Evolutionary conservation across 169 alveolate genomes (phyloP).

Genomic region (Eimeria tenella): DNA sequence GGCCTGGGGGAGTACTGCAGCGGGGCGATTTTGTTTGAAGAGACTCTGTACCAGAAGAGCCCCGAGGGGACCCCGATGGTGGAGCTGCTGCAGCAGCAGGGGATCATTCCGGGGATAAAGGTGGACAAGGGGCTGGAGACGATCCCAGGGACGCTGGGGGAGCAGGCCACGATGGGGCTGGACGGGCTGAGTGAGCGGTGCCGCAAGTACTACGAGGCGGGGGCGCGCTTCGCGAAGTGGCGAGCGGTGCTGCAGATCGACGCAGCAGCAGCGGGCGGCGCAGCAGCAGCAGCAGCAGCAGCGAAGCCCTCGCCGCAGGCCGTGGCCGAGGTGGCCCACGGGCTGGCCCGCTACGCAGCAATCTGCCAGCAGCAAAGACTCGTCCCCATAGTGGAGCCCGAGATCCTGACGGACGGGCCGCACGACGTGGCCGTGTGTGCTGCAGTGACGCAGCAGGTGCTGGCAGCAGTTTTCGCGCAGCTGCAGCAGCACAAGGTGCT

Average conservation of each 20-base stretch:
- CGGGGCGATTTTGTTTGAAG: slow-evolving; percentile 99
- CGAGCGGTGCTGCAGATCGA: slow-evolving; percentile 98
- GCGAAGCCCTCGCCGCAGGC: slow-evolving; percentile 95
- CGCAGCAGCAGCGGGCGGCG: slow-evolving; percentile 82
- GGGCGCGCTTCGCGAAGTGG: slow-evolving; percentile 99
- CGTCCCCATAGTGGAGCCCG: slow-evolving; percentile 99
- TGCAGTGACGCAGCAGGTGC: slow-evolving; percentile 95
- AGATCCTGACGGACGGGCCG: slow-evolving; percentile 97
- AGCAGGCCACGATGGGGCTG: slow-evolving; percentile 93
- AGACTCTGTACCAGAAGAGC: slow-evolving; percentile 97
- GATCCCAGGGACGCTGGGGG: slow-evolving; percentile 95
- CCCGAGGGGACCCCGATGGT: slow-evolving; percentile 91
- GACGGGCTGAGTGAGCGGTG: slow-evolving; percentile 98
- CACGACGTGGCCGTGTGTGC: slow-evolving; percentile 97
- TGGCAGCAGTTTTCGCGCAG: slow-evolving; percentile 96
- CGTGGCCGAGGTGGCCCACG: slow-evolving; percentile 96
- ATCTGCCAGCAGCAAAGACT: slow-evolving; percentile 98
- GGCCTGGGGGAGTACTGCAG: slow-evolving; percentile 95
- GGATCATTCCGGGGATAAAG: slow-evolving; percentile 96
- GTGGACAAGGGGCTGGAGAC: slow-evolving; percentile 97
- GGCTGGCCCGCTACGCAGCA: slow-evolving; percentile 98
- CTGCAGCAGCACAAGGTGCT: slow-evolving; percentile 95
- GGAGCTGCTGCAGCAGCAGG: slow-evolving; percentile 91
- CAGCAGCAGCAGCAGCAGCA: too few relatives aligned
- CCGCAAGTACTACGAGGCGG: slow-evolving; percentile 96